These are phyloP conservation scores for Mallotus nudiflorus DNA, from an alignment of 345 rosid species.

Conservation along the genomic window DNA sequence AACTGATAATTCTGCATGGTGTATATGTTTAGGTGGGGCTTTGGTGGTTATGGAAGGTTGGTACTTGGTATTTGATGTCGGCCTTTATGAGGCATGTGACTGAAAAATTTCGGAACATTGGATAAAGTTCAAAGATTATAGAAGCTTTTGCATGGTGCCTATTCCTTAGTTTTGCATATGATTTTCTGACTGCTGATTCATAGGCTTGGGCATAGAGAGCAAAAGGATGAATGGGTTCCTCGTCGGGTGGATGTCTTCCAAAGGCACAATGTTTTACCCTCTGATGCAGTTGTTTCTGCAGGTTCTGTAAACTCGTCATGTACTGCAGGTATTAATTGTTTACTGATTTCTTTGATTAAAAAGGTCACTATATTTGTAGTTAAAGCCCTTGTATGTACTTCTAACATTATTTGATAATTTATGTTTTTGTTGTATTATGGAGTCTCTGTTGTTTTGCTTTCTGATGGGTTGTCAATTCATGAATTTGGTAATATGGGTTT, in stretches of 20 bases:
- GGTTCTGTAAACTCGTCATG: conserved; percentile 86
- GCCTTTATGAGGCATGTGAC: conserved; percentile 8
- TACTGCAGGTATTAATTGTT: conserved; percentile 71
- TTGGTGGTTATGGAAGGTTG: conserved; percentile 98
- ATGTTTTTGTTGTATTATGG: background rate
- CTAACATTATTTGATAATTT: background rate
- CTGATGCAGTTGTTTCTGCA: conserved; percentile 78
- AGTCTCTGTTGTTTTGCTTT: background rate
- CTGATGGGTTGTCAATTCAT: background rate
- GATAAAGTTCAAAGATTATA: background rate
- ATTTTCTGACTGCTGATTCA: conserved; percentile 24
- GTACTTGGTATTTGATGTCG: conserved; percentile 22
- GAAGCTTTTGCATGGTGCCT: conserved; percentile 1
- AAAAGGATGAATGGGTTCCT: conserved; percentile 97
- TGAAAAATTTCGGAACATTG: conserved; percentile 2
- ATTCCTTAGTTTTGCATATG: background rate
- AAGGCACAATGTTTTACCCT: conserved; percentile 71
- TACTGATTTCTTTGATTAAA: background rate
- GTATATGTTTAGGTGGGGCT: conserved; percentile 81
- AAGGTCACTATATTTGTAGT: background rate
- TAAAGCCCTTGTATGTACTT: background rate
- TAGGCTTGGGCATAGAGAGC: conserved; percentile 99
- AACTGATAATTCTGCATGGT: conserved; percentile 26
- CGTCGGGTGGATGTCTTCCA: conserved; percentile 85
- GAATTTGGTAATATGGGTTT: background rate